Evolutionary conservation across 805 yeast species (phyloP).

Genomic region (Pichia deserticola): DNA sequence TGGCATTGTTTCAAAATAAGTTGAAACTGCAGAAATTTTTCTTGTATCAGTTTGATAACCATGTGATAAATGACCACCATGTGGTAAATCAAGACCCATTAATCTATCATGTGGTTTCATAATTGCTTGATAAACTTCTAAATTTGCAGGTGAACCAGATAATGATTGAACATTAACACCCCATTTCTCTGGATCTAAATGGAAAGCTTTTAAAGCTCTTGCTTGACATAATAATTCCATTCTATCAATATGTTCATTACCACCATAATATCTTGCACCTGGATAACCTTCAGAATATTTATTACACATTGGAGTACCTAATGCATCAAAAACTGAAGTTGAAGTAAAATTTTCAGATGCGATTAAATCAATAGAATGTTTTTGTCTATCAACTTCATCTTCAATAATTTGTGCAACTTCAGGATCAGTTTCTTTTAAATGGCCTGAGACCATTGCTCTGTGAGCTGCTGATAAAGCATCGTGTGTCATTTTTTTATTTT

Average conservation of each 20-base stretch:
- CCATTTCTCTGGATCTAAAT: constrained; percentile 76
- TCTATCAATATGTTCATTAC: constrained; percentile 93
- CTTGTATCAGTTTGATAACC: constrained; percentile 94
- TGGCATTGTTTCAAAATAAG: constrained; percentile 98
- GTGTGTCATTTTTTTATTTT: constrained; percentile 15
- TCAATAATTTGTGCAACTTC: constrained; percentile 66
- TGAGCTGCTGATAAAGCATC: constrained; percentile 67
- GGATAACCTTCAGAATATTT: constrained; percentile 99
- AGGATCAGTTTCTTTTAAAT: constrained; percentile 63
- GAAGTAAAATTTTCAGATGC: constrained; percentile 98
- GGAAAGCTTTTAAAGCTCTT: constrained; percentile 89
- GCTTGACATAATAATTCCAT: constrained; percentile 89
- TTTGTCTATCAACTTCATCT: constrained; percentile 86
- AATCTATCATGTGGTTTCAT: constrained; percentile 93
- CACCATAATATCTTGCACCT: constrained; percentile 98
- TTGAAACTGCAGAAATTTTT: constrained; percentile 92
- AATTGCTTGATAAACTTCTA: constrained; percentile 92
- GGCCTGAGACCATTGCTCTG: constrained; percentile 56
- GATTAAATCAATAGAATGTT: constrained; percentile 85
- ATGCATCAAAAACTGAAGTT: constrained; percentile 89
- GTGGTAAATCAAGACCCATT: constrained; percentile 98
- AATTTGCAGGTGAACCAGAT: constrained; percentile 96
- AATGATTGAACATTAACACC: constrained; percentile 97
- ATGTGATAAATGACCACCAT: constrained; percentile 97
- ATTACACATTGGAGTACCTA: constrained; percentile 97